Percentiles rank a stretch among this genome's conserved stretches.
These are phyloP conservation scores for Madurella mycetomatis DNA, from an alignment of 2,329 filamentous ascomycete species.

Conservation along the genomic window DNA sequence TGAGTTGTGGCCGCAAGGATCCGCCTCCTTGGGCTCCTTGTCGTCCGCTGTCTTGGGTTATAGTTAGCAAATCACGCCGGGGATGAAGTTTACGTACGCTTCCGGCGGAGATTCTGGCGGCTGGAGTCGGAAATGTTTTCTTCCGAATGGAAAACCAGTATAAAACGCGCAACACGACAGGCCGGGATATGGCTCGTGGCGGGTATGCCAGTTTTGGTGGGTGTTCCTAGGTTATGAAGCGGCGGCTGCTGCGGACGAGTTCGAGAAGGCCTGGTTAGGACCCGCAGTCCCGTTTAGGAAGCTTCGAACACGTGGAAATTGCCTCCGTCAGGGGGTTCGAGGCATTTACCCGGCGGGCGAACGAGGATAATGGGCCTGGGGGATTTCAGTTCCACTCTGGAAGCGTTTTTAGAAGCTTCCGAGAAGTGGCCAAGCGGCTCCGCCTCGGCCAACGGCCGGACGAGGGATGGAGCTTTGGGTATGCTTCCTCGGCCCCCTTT, in stretches of 20 bases:
- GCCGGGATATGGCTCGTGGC: background rate
- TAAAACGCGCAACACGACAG: background rate
- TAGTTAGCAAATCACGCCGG: background rate
- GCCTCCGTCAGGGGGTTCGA: background rate
- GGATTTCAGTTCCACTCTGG: constrained; percentile 4
- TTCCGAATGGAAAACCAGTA: background rate
- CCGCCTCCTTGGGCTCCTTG: background rate
- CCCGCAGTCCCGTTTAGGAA: constrained; percentile 6
- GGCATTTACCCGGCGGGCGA: constrained; percentile 15
- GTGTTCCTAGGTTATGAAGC: background rate
- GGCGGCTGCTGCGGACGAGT: background rate
- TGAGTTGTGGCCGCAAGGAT: constrained; percentile 1
- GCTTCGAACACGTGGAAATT: constrained; percentile 16
- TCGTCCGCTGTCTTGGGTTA: constrained; percentile 2
- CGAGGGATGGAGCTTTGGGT: too few species aligned
- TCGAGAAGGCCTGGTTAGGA: constrained; percentile 2
- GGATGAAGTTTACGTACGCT: too few species aligned
- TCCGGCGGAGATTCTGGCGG: too few species aligned
- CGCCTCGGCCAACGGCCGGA: too few species aligned
- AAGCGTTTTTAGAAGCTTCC: too few species aligned
- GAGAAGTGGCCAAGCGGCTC: too few species aligned
- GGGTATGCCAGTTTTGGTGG: constrained; percentile 6
- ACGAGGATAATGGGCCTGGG: background rate
- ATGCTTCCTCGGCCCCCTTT: too few species aligned
- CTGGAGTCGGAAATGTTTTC: too few species aligned